Base-by-base conservation (phyloP, 1,139 yeast species). In the Magnusiomyces sp. region DNA sequence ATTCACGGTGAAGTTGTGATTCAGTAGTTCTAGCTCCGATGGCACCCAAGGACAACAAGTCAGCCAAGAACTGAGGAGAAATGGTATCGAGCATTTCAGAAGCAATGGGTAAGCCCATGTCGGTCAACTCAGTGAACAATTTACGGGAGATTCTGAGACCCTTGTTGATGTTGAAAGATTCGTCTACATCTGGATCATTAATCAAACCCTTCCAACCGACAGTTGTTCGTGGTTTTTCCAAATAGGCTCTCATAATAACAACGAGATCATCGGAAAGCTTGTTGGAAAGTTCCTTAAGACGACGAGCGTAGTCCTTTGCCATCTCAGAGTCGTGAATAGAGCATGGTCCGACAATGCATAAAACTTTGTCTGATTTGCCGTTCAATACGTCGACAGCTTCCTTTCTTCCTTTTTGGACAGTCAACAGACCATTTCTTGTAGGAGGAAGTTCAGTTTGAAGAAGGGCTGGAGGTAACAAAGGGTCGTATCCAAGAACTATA, bases 141-240 rank as follows among this genome's bases (percentile, higher is more conserved):
- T 84, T 83, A 68, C 98, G 80, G 23, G 97, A 77, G 57, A 90
- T 82, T 61, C 94, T 75, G 59, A 92, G 78, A 58, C 98, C 98
- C 71, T 89, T 88, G 74, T 92, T 92, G 67, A 92, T 92, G 61
- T 89, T 81, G 81, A 87, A 90, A 51, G 97, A 78, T 54, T 88
- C 90, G 66, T 92, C 96, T 59, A 92, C 84, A 62, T 92, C 95
- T 23, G 98, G 98, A 69, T 92, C 98, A 67, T 92, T 92, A 63
- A 92, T 90, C 61, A 92, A 76, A 58, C 97, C 98, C 71, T 92
- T 92, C 98, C 98, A 92, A 55, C 98, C 98, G 49, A 92, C 97
- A 23, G 97, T 92, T 49, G 98, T 92, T 72, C 98, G 81, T 57
- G 98, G 98, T 71, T 92, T 92, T 70, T 92, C 98, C 63, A 92